Conservation (phyloP, 2,329 filamentous ascomycete genomes). For the Immersiporthe knoxdaviesiana region DNA sequence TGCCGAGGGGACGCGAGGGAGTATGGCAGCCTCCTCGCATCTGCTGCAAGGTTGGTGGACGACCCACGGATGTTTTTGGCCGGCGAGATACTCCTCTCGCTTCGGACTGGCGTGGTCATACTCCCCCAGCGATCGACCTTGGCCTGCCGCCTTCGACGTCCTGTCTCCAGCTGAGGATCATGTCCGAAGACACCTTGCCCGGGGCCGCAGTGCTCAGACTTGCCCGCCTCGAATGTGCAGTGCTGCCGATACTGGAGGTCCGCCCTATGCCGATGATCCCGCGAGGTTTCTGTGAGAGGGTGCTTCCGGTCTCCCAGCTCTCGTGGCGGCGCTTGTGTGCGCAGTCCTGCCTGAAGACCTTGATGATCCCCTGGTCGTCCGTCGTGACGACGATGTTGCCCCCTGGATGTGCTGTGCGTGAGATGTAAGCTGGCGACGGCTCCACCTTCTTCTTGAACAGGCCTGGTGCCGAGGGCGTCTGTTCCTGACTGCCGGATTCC, state of each 20-base stretch:
- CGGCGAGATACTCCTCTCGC: conserved; percentile 60
- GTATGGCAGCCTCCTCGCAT: conserved; percentile 51
- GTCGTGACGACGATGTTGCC: conserved; percentile 93
- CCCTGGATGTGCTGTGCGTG: conserved; percentile 73
- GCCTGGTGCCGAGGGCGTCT: conserved; percentile 30
- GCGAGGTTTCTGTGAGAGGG: conserved; percentile 71
- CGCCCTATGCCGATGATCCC: conserved; percentile 59
- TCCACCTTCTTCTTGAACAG: conserved; percentile 55
- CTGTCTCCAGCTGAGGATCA: conserved; percentile 88
- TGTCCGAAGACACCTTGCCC: conserved; percentile 59
- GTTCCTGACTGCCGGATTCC: conserved; percentile 21
- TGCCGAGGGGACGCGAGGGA: conserved; percentile 35
- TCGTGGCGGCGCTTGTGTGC: conserved; percentile 81
- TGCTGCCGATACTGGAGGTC: conserved; percentile 60
- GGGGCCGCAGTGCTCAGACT: conserved; percentile 50
- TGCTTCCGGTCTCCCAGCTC: conserved; percentile 76
- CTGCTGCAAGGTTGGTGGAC: conserved; percentile 48
- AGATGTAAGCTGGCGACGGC: conserved; percentile 76
- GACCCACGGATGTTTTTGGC: conserved; percentile 47
- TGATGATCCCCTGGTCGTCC: conserved; percentile 85
- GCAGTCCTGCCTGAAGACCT: conserved; percentile 94
- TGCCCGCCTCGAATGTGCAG: conserved; percentile 50
- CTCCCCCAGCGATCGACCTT: conserved; percentile 39
- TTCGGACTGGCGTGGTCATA: conserved; percentile 45
- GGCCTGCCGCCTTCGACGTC: conserved; percentile 53